Evolutionary conservation across 495 filamentous ascomycete species (phyloP), one percentile per base, ranked within the genome.

Genomic region (Tuber aestivum): DNA sequence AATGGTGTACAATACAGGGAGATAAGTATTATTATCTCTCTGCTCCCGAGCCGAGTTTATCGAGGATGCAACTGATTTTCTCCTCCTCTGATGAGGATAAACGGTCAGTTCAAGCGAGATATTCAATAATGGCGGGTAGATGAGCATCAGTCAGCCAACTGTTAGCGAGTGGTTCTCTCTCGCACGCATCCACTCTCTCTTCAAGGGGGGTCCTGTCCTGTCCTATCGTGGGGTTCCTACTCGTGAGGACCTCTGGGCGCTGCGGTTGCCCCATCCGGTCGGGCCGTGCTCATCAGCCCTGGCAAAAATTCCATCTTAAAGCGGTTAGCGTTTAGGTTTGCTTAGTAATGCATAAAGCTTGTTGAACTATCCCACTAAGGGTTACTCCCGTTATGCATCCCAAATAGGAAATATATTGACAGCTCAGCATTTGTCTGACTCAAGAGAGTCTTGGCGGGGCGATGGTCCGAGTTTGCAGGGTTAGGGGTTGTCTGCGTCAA

Each of bases 251-350:
- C 56, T 61, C 5, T 35, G 56, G 14, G 56, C 56, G 27, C 56
- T 65, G 50, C 50, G n/a, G n/a, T 61, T 61, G 56, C 56, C 27
- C 56, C 56, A 65, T 65, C 56, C 8, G 56, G n/a, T 65, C 56
- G 48, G 23, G 48, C 48, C 12, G 12, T n/a, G 1, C n/a, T 61
- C 50, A 32, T 61, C 50, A 61, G 50, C 10, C 50, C 50, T 2
- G 3, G 56, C 14, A 14, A 18, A 65, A 35, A 65, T 65, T 20
- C 27, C 3, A 32, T 20, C 56, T 35, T 20, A 65, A 65, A 65
- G 27, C 14, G 35, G 56, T 65, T 65, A 65, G 56, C 56, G 56
- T 35, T 27, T 65, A 14, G 5, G 0, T 2, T 16, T 18, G 27
- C 27, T 65, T 65, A 35, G 27, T 65, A 65, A 65, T 65, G n/a